Evolutionary conservation across 2,329 filamentous ascomycete species (phyloP).

Genomic region (Aspergillaceae sp.): DNA sequence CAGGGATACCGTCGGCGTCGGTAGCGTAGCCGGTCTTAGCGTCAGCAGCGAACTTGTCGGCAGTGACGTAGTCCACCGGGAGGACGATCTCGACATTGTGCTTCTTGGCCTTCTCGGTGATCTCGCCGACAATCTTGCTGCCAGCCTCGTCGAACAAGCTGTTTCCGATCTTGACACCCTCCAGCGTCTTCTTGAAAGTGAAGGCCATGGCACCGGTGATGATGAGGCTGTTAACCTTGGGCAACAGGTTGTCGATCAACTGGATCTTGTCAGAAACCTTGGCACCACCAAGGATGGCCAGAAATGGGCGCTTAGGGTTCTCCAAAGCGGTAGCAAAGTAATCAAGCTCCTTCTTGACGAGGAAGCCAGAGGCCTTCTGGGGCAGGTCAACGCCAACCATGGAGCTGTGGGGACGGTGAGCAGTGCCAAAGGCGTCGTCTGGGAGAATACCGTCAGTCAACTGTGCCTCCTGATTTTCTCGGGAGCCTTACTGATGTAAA

Average conservation of each 20-base stretch:
- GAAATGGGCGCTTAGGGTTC: slow-evolving; percentile 86
- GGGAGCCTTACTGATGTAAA: slow-evolving; percentile 77
- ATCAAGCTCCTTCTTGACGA: slow-evolving; percentile 99
- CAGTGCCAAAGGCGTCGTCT: slow-evolving; percentile 98
- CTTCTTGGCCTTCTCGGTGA: slow-evolving; percentile 93
- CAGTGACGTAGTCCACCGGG: slow-evolving; percentile 90
- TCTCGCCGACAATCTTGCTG: slow-evolving; percentile 76
- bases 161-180: slow-evolving; percentile 80
- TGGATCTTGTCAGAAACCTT: slow-evolving; percentile 99
- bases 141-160: slow-evolving; percentile 90
- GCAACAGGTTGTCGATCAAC: slow-evolving; percentile 96
- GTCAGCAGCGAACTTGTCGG: slow-evolving; percentile 85
- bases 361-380: slow-evolving; percentile 94
- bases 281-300: slow-evolving; percentile 94
- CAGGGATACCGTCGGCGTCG: slow-evolving; percentile 81
- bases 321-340: slow-evolving; percentile 98
- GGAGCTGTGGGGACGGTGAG: slow-evolving; percentile 96
- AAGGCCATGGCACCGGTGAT: slow-evolving; percentile 98
- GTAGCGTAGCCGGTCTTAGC: slow-evolving; percentile 74
- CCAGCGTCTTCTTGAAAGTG: slow-evolving; percentile 99
- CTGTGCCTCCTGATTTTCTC: neutral
- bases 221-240: slow-evolving; percentile 94
- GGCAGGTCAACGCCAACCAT: slow-evolving; percentile 97
- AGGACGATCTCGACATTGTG: slow-evolving; percentile 93
- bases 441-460: neutral